Evolutionary conservation across 2,329 filamentous ascomycete species (phyloP), one percentile per base, ranked within the genome.

Genomic region (Grosmannia clavigera): DNA sequence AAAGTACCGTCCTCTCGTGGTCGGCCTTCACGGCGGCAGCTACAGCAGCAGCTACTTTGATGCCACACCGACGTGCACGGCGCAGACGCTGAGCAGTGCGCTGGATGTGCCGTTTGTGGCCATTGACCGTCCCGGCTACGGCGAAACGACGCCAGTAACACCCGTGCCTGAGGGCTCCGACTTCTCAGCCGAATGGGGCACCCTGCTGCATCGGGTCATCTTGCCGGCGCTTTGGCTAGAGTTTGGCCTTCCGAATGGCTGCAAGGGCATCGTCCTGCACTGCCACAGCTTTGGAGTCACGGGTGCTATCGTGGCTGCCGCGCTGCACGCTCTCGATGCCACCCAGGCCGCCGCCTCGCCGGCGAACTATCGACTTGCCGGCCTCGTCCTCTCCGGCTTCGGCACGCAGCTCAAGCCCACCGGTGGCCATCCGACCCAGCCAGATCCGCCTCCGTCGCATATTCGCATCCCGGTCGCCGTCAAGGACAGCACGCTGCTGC

Each of bases 41-140:
- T 67, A 67, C 46, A 29, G 35, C 19, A 59, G 59, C 35, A 46
- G 25, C 2, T 66, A 67, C 57, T 67, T 66, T 48, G 65, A 67
- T 25, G 66, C 64, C 9, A 63, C 64, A 38, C 29, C 43, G 6
- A 58, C 61, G 3, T 58, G 64, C 43, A 60, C 61, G 3, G 66
- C 66, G 0, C 11, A 50, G 2, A 29, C 57, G 1, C 43, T 58
- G 33, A 66, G 65, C 52, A 58, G 60, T 11, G 61, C 58, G 6
- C 59, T 65, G 9, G 55, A 61, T 2, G 62, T 67, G n/a, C 65
- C 66, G 1, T 63, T 66, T 33, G 60, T 67, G 1, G 63, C 65
- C 11, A 64, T 67, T 51, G 62, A 66, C 55, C 61, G 66, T 5
- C 66, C 66, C 1, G 22, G 64, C n/a, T 66, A 66, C 40, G 46